Evolutionary conservation across 2,329 filamentous ascomycete species (phyloP), one percentile per base, ranked within the genome.

Genomic region (Coleophoma cylindrospora): DNA sequence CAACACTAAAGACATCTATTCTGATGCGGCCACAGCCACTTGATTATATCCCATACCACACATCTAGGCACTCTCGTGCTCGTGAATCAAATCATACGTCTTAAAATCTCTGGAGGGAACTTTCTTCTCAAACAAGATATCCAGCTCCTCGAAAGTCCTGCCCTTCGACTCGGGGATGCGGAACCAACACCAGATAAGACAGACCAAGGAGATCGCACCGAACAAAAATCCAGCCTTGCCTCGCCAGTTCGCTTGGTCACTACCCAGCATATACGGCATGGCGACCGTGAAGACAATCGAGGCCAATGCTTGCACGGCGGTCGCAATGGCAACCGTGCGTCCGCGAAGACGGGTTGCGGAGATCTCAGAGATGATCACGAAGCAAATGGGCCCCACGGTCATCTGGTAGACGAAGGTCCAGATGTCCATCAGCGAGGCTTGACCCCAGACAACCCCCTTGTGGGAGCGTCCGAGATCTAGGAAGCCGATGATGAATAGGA

Each of bases 171-270:
- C 73, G 33, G 69, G 69, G 14, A 68, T 57, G 47, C 61, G 68
- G 47, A 66, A 66, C 52, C 57, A 68, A 5, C 69, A 67, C 56
- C 72, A 73, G 1, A 61, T 55, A 1, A 68, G 56, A 37, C 68
- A 67, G 1, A 65, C 37, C 21, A 70, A 56, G 56, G 70, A 68
- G 46, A 70, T 59, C 2, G 61, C 68, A 21, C 65, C 68, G 60
- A 65, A 73, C 36, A 74, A 61, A 43, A 72, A 72, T 3, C 67
- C 79, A 47, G 63, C 70, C 67, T 66, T 74, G 59, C 74, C 77
- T 56, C 64, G 73, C 70, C 71, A 72, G 56, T 73, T 70, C 65
- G 72, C 74, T 3, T 71, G 70, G 1, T 66, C 64, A 1, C 68
- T 69, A 57, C 73, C 74, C 13, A 77, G 57, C 71, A 76, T 75